Conservation (phyloP, 495 filamentous ascomycete species). For the Rostrohypoxylon terebratum region DNA sequence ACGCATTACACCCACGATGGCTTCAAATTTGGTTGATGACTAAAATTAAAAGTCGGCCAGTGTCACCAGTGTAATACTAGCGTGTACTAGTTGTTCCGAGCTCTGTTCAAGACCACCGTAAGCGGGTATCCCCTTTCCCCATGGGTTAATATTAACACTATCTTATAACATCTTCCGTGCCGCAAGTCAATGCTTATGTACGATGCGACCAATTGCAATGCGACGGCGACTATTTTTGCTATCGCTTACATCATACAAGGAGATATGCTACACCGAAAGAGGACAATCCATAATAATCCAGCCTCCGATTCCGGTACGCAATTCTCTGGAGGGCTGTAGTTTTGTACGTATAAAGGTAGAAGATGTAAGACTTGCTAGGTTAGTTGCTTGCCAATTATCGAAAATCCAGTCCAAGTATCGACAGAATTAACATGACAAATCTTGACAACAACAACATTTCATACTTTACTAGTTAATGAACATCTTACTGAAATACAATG, state of each 20-base stretch:
- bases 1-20: no score
- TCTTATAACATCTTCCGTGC: no score
- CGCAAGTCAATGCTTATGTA: not conserved
- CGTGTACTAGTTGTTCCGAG: no score
- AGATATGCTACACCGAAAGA: not conserved
- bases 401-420: not conserved
- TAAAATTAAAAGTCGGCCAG: no score
- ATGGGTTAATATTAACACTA: not conserved
- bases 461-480: not conserved
- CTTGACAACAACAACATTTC: not conserved
- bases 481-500: conserved; percentile 3
- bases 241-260: not conserved
- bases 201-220: not conserved
- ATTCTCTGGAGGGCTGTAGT: not conserved
- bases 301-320: not conserved
- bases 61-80: no score
- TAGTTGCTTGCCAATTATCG: not conserved
- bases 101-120: not conserved
- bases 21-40: no score
- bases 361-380: not conserved
- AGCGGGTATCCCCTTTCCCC: not conserved
- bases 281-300: not conserved
- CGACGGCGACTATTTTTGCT: not conserved
- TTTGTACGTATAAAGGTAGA: not conserved
- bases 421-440: not conserved